These are phyloP conservation scores for Rhodotorula sphaerocarpa DNA, from an alignment of 768 basidiomycete genomes.

Conservation along the genomic window DNA sequence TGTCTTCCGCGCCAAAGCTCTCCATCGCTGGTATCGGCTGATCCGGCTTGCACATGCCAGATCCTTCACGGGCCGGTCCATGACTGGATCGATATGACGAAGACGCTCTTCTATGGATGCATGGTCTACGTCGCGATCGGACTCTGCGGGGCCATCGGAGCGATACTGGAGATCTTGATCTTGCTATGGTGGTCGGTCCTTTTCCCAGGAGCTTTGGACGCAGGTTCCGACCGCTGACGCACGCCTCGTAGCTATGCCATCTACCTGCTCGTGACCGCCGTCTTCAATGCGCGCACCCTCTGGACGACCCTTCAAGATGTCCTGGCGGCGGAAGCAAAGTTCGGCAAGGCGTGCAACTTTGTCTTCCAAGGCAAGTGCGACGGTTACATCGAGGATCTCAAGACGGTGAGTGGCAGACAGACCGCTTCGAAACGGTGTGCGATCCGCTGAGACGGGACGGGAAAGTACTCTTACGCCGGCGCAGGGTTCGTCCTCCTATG, in stretches of 20 bases:
- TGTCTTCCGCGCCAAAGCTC: too few species aligned
- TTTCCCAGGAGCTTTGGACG: background rate
- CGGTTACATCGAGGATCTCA: background rate
- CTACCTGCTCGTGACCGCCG: background rate
- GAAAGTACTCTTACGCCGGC: conserved; percentile 4
- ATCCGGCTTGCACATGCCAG: background rate
- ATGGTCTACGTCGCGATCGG: conserved; percentile 2
- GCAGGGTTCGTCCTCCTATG: conserved; percentile 4
- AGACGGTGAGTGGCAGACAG: too few species aligned
- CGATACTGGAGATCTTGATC: background rate
- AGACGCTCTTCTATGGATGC: conserved; percentile 4
- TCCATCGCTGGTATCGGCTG: background rate
- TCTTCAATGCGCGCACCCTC: background rate
- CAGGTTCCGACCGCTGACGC: too few species aligned
- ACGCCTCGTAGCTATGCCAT: background rate
- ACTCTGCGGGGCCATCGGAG: conserved; percentile 7
- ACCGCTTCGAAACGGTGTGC: too few species aligned
- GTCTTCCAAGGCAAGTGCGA: conserved; percentile 8
- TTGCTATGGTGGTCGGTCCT: conserved; percentile 1
- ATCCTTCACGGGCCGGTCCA: background rate
- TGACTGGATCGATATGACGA: conserved; percentile 11
- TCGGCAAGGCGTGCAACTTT: conserved; percentile 5
- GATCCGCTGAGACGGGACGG: too few species aligned
- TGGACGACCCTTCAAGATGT: background rate
- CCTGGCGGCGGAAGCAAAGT: background rate